A percentile compares a stretch with the other conserved stretches of the same genome.
Evolutionary conservation across 2,329 filamentous ascomycete species (phyloP).

Genomic region (Hypoxylon sp.): DNA sequence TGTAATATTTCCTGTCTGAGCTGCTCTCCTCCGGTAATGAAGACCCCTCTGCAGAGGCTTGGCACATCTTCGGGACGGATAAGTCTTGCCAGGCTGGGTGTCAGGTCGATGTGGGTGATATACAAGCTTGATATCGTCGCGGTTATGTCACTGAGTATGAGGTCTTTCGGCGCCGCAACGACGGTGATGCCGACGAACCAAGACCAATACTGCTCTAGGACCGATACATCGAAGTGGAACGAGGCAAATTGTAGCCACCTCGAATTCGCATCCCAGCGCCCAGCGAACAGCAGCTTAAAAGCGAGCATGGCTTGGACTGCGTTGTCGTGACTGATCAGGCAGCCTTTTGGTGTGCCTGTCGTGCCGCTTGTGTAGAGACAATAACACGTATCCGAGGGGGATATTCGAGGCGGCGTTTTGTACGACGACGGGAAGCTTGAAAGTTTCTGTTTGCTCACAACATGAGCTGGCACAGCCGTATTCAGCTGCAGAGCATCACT

Average conservation of each 20-base stretch:
- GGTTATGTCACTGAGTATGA: conserved; percentile 87
- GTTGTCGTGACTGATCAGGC: conserved; percentile 90
- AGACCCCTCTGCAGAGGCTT: conserved; percentile 83
- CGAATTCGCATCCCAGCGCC: conserved; percentile 80
- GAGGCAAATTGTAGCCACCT: conserved; percentile 94
- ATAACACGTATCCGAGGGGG: conserved; percentile 76
- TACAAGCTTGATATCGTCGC: conserved; percentile 77
- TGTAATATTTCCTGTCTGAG: conserved; percentile 91
- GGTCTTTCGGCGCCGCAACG: conserved; percentile 83
- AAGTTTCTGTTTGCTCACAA: conserved; percentile 55
- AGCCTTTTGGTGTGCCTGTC: conserved; percentile 89
- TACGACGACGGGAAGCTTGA: conserved; percentile 25
- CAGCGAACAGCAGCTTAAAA: conserved; percentile 82
- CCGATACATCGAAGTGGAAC: conserved; percentile 94
- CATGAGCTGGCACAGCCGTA: conserved; percentile 54
- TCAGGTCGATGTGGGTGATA: conserved; percentile 94
- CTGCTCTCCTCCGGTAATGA: conserved; percentile 92
- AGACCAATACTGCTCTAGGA: conserved; percentile 95
- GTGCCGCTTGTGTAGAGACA: conserved; percentile 91
- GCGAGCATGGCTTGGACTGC: conserved; percentile 90
- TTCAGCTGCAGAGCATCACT: conserved; percentile 54
- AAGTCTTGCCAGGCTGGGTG: conserved; percentile 86
- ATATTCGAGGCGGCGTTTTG: conserved; percentile 53
- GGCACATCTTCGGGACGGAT: conserved; percentile 86
- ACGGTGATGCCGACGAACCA: conserved; percentile 93